Evolutionary conservation across 352 stramenopile genomes (phyloP), one percentile per base, ranked within the genome.

Genomic region (Saprolegnia diclina): DNA sequence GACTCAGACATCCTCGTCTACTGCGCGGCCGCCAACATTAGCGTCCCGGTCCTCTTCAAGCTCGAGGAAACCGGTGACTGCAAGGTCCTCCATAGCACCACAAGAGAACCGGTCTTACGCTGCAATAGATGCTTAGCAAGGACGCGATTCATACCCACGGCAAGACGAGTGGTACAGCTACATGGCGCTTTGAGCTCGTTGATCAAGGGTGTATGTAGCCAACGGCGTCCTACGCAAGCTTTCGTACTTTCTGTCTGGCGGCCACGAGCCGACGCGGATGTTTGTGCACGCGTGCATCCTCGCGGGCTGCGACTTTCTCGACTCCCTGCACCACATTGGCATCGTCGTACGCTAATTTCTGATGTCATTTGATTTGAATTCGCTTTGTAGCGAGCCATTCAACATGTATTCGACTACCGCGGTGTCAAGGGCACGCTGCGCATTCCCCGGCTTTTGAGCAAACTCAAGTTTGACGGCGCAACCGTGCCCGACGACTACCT

Each of bases 1-100:
- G 84, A 90, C 72, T 92, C 84, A 68, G 82, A 92, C 53, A 81
- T 92, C 56, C 75, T 92, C 18, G 78, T 92, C 6, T 92, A 92
- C 67, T 88, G 82, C 77, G 53, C 90, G 32, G 77, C 82, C 4
- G 74, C 77, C 14, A 77, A 78, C 44, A 73, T 88, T 9, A 74
- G 77, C 16, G 72, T 67, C 35, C 81, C 80, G 42, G 79, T 92
- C 26, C 76, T 92, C 22, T 82, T 90, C 73, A 90, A 90, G 46
- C 64, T 92, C 5, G 84, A 92, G 26, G 81, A 89, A 21, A 77
- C 76, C 54, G 84, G 82, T 9, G 77, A 76, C 32, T 78, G 75
- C 40, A 82, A 92, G 75, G 80, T 78, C 7, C 13, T n/a, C 13
- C 0, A n/a, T 13, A 22, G 1, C 21, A n/a, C 29, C 26, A 24